phyloP scores from a whole-genome alignment of 257 asterid genomes.

The Capsicum pubescens region DNA sequence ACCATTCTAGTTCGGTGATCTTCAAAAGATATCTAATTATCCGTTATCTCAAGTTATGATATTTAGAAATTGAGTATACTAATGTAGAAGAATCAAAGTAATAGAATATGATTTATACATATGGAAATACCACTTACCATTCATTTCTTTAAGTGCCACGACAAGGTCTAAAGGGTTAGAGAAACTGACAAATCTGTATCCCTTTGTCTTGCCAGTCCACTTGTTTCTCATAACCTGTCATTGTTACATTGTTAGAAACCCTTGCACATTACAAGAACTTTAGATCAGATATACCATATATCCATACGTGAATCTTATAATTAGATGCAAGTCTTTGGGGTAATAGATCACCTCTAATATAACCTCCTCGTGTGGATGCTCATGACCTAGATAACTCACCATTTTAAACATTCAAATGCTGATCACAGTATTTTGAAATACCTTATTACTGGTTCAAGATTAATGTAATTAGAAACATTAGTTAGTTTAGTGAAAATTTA shows the following conservation, averaged over 20 bases:
- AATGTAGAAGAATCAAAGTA: neutral
- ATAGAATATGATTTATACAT: neutral
- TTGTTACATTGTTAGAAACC: slow-evolving; percentile 26
- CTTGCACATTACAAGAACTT: neutral
- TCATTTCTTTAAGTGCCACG: slow-evolving; percentile 85
- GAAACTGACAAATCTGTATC: no score
- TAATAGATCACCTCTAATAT: neutral
- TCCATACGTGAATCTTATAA: neutral
- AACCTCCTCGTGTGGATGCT: neutral
- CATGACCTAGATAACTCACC: neutral
- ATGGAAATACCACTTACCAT: slow-evolving; percentile 52
- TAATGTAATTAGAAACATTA: neutral
- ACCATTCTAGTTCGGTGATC: neutral
- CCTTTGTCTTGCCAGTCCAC: no score
- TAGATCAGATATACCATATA: neutral
- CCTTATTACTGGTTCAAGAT: neutral
- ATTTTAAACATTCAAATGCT: neutral
- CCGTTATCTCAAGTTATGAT: no score
- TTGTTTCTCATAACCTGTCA: no score
- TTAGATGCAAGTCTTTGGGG: neutral
- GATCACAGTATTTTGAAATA: neutral
- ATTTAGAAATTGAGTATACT: neutral
- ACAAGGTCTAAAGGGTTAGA: slow-evolving; percentile 43
- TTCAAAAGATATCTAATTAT: neutral
- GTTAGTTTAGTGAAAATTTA: neutral